Percentiles rank a stretch among this genome's conserved stretches.
phyloP scores from a whole-genome alignment of 2,329 filamentous ascomycete species.

The Alternaria brassicicola region DNA sequence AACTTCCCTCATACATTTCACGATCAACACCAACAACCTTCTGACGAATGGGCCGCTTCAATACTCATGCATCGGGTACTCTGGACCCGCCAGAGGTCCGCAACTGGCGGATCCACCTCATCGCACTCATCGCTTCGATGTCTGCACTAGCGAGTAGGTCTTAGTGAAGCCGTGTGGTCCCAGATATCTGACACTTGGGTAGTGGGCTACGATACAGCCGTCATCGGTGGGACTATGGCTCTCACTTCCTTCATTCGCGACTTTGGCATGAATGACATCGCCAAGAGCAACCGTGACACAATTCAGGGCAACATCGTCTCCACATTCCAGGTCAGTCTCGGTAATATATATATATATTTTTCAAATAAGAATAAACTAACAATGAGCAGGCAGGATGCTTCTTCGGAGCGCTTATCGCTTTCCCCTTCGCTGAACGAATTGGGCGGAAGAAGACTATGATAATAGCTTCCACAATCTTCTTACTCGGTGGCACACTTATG shows the following conservation, averaged over 20 bases:
- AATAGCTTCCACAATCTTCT: slow-evolving; percentile 53
- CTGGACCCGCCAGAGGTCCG: slow-evolving; percentile 46
- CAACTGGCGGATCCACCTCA: slow-evolving; percentile 46
- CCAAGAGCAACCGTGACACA: slow-evolving; percentile 42
- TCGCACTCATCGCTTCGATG: slow-evolving; percentile 46
- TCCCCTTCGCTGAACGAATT: slow-evolving; percentile 57
- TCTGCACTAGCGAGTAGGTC: slow-evolving; percentile 45
- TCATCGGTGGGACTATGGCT: slow-evolving; percentile 51
- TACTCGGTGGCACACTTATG: slow-evolving; percentile 51
- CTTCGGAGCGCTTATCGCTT: slow-evolving; percentile 50
- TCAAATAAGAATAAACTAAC: neutral
- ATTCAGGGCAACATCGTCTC: slow-evolving; percentile 50
- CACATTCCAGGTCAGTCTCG: slow-evolving; percentile 40
- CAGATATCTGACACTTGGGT: neutral
- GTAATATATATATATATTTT: neutral
- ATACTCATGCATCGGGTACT: slow-evolving; percentile 41
- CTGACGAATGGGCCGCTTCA: slow-evolving; percentile 31
- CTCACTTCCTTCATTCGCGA: slow-evolving; percentile 48
- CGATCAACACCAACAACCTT: neutral
- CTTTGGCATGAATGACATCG: slow-evolving; percentile 40
- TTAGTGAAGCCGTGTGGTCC: neutral
- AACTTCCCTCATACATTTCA: neutral
- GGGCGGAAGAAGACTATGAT: slow-evolving; percentile 59
- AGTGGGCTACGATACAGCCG: slow-evolving; percentile 46
- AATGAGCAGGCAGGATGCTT: slow-evolving; percentile 40